Evolutionary conservation across 2,329 filamentous ascomycete species (phyloP), one percentile per base, ranked within the genome.

Genomic region (Echinosphaeria canescens): DNA sequence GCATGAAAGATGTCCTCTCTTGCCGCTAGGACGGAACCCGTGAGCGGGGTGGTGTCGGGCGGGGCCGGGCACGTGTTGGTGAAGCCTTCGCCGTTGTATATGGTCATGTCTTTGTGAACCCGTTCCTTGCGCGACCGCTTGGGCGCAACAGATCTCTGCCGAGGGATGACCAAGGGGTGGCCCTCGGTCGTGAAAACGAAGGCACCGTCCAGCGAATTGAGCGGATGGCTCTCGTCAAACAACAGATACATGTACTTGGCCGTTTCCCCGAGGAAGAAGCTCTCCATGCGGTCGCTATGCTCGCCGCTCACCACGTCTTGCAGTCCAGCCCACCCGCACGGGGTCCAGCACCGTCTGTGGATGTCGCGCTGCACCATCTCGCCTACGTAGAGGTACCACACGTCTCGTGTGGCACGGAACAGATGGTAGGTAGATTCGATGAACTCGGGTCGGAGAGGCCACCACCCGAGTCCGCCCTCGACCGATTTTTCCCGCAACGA

Each of bases 111-210:
- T n/a, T n/a, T n/a, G n/a, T n/a, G n/a, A n/a, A n/a, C n/a, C n/a
- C n/a, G n/a, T n/a, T n/a, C n/a, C n/a, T n/a, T n/a, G n/a, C n/a
- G n/a, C n/a, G n/a, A n/a, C n/a, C n/a, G n/a, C 24, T 34, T 33
- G 23, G 24, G 28, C 6, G 26, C 13, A 27, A 34, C 12, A 39
- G 47, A 3, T 29, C 28, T 11, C 23, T 33, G 34, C 30, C 54
- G 58, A 10, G 84, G 84, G 27, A 98, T 75, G 23, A 95, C 61
- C 24, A 98, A 56, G 3, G 88, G 88, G 47, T 98, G 88, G 0
- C 85, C 88, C 49, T 98, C 88, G 0, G 88, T 98, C 0, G 79
- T 88, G 45, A 98, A 95, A 10, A 98, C 85, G 45, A 75, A 90
- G 0, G 84, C 70, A 0, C 73, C 71, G 47, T 95, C 88, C 22